These are phyloP conservation scores for Brassica nigra DNA, from an alignment of 345 rosid species.

Conservation along the genomic window DNA sequence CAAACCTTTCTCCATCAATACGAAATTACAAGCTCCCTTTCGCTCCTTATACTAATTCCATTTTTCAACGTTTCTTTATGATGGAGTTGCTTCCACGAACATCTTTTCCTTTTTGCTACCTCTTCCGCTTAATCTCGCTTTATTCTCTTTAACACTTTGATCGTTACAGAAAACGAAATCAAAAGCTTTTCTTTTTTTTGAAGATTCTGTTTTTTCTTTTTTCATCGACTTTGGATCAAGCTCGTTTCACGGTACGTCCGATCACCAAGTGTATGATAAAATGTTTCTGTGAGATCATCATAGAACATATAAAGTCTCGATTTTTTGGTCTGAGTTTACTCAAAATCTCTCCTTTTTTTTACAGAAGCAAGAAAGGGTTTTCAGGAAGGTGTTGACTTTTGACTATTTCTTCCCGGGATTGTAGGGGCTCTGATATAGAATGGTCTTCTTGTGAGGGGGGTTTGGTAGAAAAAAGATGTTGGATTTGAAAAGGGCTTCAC, in stretches of 20 bases:
- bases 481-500: slow-evolving; percentile 11
- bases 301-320: neutral
- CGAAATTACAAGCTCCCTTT: slow-evolving; percentile 32
- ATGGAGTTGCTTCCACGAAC: slow-evolving; percentile 13
- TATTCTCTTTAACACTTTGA: slow-evolving; percentile 21
- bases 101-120: neutral
- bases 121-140: neutral
- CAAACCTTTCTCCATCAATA: slow-evolving; percentile 21
- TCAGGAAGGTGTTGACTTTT: slow-evolving; percentile 33
- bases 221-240: slow-evolving; percentile 9
- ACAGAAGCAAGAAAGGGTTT: slow-evolving; percentile 22
- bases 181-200: neutral
- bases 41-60: slow-evolving; percentile 17
- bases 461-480: neutral
- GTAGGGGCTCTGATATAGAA: slow-evolving; percentile 2
- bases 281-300: slow-evolving; percentile 16
- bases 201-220: neutral
- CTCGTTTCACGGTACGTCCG: slow-evolving; percentile 30
- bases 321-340: neutral
- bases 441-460: slow-evolving; percentile 22
- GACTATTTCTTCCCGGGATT: slow-evolving; percentile 3
- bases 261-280: slow-evolving; percentile 21
- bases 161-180: neutral
- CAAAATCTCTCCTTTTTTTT: neutral
- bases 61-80: slow-evolving; percentile 8